Base-by-base conservation (phyloP, 257 asterid species). In the Jacaranda copaia region DNA sequence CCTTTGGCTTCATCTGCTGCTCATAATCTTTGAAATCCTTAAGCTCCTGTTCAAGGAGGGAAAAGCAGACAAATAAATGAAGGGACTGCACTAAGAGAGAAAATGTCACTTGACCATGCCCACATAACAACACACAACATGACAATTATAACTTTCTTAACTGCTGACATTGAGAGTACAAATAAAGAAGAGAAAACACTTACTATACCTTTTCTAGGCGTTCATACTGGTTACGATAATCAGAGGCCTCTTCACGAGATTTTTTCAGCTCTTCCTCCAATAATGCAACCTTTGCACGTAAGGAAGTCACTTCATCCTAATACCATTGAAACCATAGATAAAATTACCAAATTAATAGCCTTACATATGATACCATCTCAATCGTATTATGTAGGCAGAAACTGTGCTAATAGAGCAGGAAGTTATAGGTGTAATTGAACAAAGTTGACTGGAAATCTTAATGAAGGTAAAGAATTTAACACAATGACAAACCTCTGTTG, bases 1-100 rank as follows among this genome's bases (percentile, higher is more conserved):
- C 99, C 98, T 93, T 96, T 80, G 97, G 92, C 84, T 91, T 96
- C 92, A 88, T 87, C 81, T 88, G 92, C 80, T 79, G 97, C 83
- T 96, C 99, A 72, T 58, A 52, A 60, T 96, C 99, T 84, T 90
- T 96, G 51, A 89, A 74, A 70, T 89, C 93, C 89, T 91, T 90
- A 76, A 93, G 87, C 84, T 93, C 99, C 99, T 96, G 93, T 81
- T 52, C 68, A 69, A 57, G 81, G 15, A 73, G 78, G 78, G 68
- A 78, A 77, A 46, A 36, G 70, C 51, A 58, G 45, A 15, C 64
- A 46, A 72, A 69, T 13, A 62, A 57, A 75, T 70, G 53, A 81
- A 68, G 32, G 14, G 46, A 73, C 69, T 35, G 72, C 78, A 66
- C 15, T 38, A 18, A 73, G 78, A 69, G 68, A 80, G 45, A 18